Base-by-base conservation (phyloP, 306 rosid genomes). In the Arachis stenosperma region DNA sequence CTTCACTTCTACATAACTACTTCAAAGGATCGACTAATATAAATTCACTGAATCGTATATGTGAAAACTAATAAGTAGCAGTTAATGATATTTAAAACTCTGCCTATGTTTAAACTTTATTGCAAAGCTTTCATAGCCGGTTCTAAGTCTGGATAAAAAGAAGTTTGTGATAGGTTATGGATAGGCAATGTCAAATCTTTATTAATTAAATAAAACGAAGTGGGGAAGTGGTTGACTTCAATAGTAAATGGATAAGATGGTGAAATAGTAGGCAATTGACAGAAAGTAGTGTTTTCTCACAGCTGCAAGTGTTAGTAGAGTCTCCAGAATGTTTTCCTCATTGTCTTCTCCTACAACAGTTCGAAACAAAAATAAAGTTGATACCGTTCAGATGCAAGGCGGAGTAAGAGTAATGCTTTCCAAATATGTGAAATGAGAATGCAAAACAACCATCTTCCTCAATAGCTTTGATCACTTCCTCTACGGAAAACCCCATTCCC, bases 401-500 rank as follows among this genome's bases (percentile, higher is more conserved):
- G 6, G 33, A 73, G 12, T 13, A 17, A 15, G 43, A 44, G 3
- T 9, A 42, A 36, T 66, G 13, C 2, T 66, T 36, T 17, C 33
- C 46, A 7, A 67, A 57, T 22, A 67, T 43, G 44, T 67, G 10
- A 47, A 13, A 37, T 14, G 44, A 11, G 74, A 67, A 75, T 44
- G 70, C 55, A 65, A 47, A 36, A 58, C 55, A 67, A 75, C 63
- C 78, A 65, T 48, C 36, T 41, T 57, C 54, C 1, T 50, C 61
- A 43, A 68, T 44, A 62, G 70, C 79, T 69, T 70, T 75, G 44
- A 69, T 48, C 54, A 75, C 64, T 54, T 40, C 13, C 57, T 60
- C 64, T 61, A n/a, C 52, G 36, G 75, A 51, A 76, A 76, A 76
- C 44, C 81, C 81, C 81, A 76, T 76, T 61, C 30, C 70, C 70